These are phyloP conservation scores for Lophiostoma macrostomum DNA, from an alignment of 495 filamentous ascomycete genomes.

Conservation along the genomic window DNA sequence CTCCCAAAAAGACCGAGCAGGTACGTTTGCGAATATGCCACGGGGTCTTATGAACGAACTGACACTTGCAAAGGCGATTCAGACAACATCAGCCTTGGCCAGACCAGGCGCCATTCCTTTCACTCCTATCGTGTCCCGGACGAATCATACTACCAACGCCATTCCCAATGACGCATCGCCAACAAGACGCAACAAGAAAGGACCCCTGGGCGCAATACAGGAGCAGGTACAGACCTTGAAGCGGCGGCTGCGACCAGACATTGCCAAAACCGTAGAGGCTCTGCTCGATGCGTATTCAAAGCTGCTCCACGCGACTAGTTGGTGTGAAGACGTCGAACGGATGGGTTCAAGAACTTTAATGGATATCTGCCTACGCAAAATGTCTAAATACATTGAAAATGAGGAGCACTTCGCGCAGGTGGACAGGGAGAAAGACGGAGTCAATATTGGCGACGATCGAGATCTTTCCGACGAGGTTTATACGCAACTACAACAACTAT, in stretches of 20 bases:
- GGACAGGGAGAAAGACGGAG: constrained; percentile 23
- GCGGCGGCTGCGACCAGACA: constrained; percentile 22
- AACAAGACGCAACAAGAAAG: constrained; percentile 4
- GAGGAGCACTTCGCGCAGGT: constrained; percentile 25
- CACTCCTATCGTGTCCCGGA: constrained; percentile 28
- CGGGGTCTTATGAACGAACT: too few species aligned
- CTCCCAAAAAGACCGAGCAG: background rate
- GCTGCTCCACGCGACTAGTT: constrained; percentile 19
- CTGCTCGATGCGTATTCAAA: constrained; percentile 29
- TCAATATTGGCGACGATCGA: constrained; percentile 22
- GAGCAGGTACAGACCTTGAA: constrained; percentile 24
- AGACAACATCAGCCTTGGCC: background rate
- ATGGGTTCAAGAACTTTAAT: constrained; percentile 26
- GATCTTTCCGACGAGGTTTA: constrained; percentile 30
- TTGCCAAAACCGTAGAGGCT: constrained; percentile 18
- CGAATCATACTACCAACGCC: constrained; percentile 6
- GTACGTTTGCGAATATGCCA: too few species aligned
- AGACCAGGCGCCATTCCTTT: constrained; percentile 28
- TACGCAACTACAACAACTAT: constrained; percentile 18
- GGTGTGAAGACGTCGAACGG: constrained; percentile 14
- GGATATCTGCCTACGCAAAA: constrained; percentile 21
- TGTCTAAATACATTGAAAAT: constrained; percentile 29
- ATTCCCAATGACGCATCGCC: constrained; percentile 24
- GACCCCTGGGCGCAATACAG: constrained; percentile 4
- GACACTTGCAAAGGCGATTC: too few species aligned